Evolutionary conservation across 768 basidiomycete species (phyloP), one percentile per base, ranked within the genome.

Genomic region (Chlorophyllum brunneum): DNA sequence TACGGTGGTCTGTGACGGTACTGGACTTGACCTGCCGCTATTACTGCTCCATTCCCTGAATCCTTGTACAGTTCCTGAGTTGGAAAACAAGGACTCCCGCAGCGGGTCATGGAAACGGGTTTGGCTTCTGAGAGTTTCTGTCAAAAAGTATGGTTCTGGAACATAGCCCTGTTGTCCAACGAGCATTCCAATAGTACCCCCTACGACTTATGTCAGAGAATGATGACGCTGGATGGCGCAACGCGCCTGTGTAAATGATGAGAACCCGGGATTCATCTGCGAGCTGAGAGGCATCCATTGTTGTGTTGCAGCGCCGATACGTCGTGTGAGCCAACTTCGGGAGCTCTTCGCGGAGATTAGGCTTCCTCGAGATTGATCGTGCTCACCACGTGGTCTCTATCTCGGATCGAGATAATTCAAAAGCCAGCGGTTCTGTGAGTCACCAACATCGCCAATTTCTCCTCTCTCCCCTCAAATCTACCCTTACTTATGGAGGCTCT

Each of bases 181-280:
- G 39, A 92, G 82, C 88, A 92, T 92, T 15, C 89, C 90, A 58
- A 95, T 92, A 0, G 92, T 95, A 13, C 92, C 92, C 26, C 88
- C 75, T 76, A 48, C 38, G 44, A 13, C 38, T 29, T 16, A 9
- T 39, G 20, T 43, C 33, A 43, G 38, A 18, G 24, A 23, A 54
- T 40, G 26, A 26, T 53, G 48, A 43, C 29, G 41, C 18, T 15
- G 22, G 3, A 13, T 22, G 37, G 29, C 3, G 43, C 36, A 34
- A 23, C 63, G 39, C 50, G 62, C 80, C 92, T 30, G 92, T 93
- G 71, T 93, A 93, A 24, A 94, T 85, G 54, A 94, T 76, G 47
- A 93, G 83, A n/a, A 94, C 88, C 48, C 80, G 77, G 9, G 88
- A 82, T 61, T 93, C 90, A 56, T 88, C 82, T 16, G 78, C 63